Conservation (phyloP, 2,329 filamentous ascomycete species). For the Diaporthe australafricana region DNA sequence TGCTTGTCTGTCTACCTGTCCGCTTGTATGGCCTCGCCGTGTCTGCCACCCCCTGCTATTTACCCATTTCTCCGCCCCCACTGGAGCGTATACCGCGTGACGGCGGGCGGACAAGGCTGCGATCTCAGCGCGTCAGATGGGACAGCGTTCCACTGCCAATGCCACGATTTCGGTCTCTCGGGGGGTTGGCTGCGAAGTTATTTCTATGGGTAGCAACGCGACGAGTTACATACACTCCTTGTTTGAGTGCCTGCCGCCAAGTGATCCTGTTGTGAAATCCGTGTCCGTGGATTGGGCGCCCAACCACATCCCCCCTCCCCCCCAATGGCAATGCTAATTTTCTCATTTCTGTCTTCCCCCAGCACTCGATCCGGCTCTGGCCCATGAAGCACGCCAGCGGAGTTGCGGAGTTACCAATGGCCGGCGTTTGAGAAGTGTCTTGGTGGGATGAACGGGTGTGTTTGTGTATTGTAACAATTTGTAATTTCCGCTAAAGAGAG, state of each 20-base stretch:
- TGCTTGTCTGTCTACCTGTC: no score
- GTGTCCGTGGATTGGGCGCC: constrained; percentile 13
- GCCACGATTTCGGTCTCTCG: constrained; percentile 14
- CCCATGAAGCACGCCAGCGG: constrained; percentile 4
- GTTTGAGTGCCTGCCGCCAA: constrained; percentile 25
- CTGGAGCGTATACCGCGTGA: constrained; percentile 7
- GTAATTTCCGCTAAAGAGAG: constrained; percentile 15
- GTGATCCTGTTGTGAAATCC: constrained; percentile 13
- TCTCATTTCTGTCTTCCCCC: neutral
- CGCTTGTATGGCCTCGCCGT: no score
- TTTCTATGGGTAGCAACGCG: neutral
- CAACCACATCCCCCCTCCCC: no score
- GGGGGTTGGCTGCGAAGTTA: neutral
- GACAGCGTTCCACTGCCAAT: constrained; percentile 17
- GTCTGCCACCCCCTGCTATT: neutral
- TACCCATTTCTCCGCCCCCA: constrained; percentile 13
- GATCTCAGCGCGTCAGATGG: constrained; percentile 23
- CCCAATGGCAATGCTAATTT: neutral
- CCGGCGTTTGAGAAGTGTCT: constrained; percentile 1
- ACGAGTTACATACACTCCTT: neutral
- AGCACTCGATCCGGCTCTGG: neutral
- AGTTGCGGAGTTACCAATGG: constrained; percentile 22
- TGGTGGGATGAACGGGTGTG: constrained; percentile 2
- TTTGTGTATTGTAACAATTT: constrained; percentile 6
- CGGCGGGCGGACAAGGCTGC: neutral